A percentile compares a stretch with the other conserved stretches of the same genome.
Evolutionary conservation across 1,284 basidiomycete species (phyloP).

Genomic region (Exobasidium rhododendri): DNA sequence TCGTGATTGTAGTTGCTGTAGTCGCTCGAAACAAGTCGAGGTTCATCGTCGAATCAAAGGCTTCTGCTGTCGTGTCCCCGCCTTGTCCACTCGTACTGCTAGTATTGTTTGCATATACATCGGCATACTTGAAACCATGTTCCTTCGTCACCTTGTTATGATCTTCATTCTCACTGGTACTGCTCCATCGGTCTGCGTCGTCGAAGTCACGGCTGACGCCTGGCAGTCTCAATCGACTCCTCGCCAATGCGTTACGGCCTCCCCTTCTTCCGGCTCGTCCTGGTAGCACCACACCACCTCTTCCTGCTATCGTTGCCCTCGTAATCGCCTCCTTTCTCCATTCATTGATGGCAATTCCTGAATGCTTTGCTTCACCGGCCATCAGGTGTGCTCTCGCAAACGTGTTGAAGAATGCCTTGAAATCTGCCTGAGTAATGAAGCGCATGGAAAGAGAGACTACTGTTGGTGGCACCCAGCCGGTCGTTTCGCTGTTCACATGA

Average conservation of each 20-base stretch:
- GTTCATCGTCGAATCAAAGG: neutral
- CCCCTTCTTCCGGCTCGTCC: constrained; percentile 23
- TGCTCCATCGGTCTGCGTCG: constrained; percentile 42
- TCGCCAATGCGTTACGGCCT: constrained; percentile 28
- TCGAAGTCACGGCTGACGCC: constrained; percentile 35
- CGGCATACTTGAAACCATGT: neutral
- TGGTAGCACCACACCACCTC: constrained; percentile 34
- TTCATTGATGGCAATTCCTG: constrained; percentile 17
- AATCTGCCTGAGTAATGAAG: constrained; percentile 30
- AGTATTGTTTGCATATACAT: neutral
- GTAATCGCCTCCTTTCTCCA: constrained; percentile 34
- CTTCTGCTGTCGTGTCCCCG: neutral
- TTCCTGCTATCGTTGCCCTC: constrained; percentile 31
- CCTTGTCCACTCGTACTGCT: neutral
- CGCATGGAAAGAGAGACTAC: constrained; percentile 22
- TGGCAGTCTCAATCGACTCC: constrained; percentile 27
- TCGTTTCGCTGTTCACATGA: neutral
- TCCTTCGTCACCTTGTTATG: neutral
- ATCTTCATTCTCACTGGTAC: constrained; percentile 30
- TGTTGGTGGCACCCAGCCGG: neutral
- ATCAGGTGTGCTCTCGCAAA: constrained; percentile 27
- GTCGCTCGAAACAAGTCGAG: too few relatives aligned
- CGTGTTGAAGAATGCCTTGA: constrained; percentile 24
- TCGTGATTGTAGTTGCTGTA: neutral
- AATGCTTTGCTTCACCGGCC: neutral